phyloP scores from a whole-genome alignment of 2,329 filamentous ascomycete species.

The Fusarium sarcochroum region DNA sequence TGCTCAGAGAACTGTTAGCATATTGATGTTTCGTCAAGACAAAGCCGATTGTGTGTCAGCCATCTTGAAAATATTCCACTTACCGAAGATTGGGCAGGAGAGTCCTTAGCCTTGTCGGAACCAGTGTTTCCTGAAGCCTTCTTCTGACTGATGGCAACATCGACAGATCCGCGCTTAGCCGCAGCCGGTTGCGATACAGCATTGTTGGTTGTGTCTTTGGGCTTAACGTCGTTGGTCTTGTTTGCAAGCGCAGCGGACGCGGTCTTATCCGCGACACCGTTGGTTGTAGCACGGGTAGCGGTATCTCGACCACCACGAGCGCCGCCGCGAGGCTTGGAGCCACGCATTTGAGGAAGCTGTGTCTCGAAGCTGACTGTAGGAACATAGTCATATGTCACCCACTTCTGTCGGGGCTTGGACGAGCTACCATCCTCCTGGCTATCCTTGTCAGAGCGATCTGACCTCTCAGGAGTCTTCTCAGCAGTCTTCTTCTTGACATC shows the following conservation, averaged over 20 bases:
- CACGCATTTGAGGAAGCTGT: constrained; percentile 72
- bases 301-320: constrained; percentile 58
- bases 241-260: constrained; percentile 47
- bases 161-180: constrained; percentile 62
- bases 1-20: constrained; percentile 30
- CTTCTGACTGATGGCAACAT: constrained; percentile 58
- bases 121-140: constrained; percentile 57
- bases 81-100: constrained; percentile 55
- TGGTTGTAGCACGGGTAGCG: constrained; percentile 53
- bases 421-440: constrained; percentile 64
- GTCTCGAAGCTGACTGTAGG: constrained; percentile 91
- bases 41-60: neutral
- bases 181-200: constrained; percentile 55
- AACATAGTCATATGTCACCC: constrained; percentile 86
- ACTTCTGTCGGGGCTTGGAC: constrained; percentile 74
- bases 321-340: constrained; percentile 65
- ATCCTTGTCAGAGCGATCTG: constrained; percentile 74
- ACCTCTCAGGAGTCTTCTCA: constrained; percentile 72
- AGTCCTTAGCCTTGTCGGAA: constrained; percentile 60
- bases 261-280: constrained; percentile 57
- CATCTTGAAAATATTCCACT: constrained; percentile 47
- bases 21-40: neutral
- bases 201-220: constrained; percentile 58
- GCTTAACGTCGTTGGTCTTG: constrained; percentile 53
- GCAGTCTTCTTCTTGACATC: constrained; percentile 77